Percentiles rank a stretch among this genome's conserved stretches.
Evolutionary conservation across 805 yeast species (phyloP).

Genomic region (Yamadazyma akitaensis): DNA sequence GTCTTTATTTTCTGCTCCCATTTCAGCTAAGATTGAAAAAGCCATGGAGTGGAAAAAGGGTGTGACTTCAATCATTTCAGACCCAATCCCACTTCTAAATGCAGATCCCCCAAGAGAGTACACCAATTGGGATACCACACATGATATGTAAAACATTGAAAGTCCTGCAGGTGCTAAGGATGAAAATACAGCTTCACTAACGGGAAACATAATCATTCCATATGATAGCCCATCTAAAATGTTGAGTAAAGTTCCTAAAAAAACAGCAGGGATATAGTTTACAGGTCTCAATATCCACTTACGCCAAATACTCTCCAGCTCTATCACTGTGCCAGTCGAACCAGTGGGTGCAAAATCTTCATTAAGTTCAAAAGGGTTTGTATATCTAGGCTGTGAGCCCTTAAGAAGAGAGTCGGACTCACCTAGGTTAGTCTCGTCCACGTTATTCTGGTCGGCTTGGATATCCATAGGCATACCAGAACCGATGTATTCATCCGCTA

Average conservation of each 20-base stretch:
- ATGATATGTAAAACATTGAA: conserved; percentile 90
- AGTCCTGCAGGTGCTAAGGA: conserved; percentile 83
- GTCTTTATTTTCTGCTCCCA: conserved; percentile 48
- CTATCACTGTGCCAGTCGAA: conserved; percentile 7
- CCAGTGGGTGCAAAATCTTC: conserved; percentile 1
- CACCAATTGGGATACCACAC: conserved; percentile 84
- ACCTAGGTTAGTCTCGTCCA: neutral
- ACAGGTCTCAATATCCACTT: conserved; percentile 35
- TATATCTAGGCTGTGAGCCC: neutral
- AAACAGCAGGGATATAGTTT: conserved; percentile 69
- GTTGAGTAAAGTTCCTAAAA: conserved; percentile 79
- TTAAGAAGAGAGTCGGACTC: neutral
- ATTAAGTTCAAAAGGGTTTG: conserved; percentile 5
- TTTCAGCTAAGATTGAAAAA: conserved; percentile 52
- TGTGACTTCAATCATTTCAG: conserved; percentile 98
- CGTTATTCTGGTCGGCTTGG: neutral
- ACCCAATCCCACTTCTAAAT: conserved; percentile 88
- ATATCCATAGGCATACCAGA: conserved; percentile 24
- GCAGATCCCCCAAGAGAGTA: conserved; percentile 89
- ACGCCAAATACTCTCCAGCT: conserved; percentile 1
- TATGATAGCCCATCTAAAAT: conserved; percentile 91
- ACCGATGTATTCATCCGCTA: conserved; percentile 8
- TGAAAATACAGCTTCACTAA: conserved; percentile 74
- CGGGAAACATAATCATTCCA: conserved; percentile 97
- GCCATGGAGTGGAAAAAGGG: conserved; percentile 98